These are phyloP conservation scores for Sanghuangporus baumii DNA, from an alignment of 1,284 basidiomycete genomes.

Conservation along the genomic window DNA sequence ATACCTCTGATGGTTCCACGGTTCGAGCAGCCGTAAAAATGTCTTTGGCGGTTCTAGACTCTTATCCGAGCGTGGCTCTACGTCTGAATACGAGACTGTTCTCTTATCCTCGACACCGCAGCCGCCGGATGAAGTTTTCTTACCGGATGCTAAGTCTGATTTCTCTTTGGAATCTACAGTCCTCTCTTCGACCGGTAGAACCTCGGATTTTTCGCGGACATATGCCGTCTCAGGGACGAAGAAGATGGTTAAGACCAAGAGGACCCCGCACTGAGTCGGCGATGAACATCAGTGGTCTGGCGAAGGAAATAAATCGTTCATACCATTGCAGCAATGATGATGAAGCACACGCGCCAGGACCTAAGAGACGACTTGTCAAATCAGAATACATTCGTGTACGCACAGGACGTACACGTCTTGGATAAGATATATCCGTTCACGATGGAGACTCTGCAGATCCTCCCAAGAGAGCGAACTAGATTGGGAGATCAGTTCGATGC, in stretches of 20 bases:
- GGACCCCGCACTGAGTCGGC: conserved; percentile 10
- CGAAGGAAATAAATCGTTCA: background rate
- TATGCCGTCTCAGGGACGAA: conserved; percentile 20
- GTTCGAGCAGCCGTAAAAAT: conserved; percentile 11
- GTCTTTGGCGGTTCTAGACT: conserved; percentile 8
- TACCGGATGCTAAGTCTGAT: background rate
- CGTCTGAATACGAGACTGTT: background rate
- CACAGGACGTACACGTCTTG: conserved; percentile 18
- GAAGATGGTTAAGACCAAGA: conserved; percentile 17
- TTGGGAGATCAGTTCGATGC: background rate
- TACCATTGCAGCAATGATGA: conserved; percentile 18
- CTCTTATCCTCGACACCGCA: background rate
- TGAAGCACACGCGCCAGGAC: conserved; percentile 20
- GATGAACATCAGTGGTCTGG: background rate
- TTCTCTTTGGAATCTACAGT: background rate
- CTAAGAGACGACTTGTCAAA: background rate
- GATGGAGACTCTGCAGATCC: conserved; percentile 20
- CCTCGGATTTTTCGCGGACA: background rate
- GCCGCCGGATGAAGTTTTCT: background rate
- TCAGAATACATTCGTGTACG: background rate
- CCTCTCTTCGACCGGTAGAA: background rate
- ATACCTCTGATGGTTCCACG: conserved; percentile 9
- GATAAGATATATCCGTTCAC: conserved; percentile 21
- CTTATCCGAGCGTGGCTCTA: background rate
- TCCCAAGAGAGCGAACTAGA: conserved; percentile 19